Evolutionary conservation across 116 monocot species (phyloP).

Genomic region (Cymodocea nodosa): DNA sequence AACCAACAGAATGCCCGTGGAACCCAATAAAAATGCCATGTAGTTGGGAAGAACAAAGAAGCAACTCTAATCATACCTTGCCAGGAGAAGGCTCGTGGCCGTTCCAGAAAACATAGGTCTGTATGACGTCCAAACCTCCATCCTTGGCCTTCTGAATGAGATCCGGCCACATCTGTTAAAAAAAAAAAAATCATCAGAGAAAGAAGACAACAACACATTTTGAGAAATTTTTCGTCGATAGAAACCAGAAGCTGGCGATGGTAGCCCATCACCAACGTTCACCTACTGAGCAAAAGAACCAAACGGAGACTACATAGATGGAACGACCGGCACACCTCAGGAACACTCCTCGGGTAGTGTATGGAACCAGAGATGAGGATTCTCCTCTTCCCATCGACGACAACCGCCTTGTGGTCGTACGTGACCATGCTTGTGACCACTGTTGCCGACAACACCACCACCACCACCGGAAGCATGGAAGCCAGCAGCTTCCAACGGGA

Average conservation of each 20-base stretch:
- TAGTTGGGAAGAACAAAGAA: background rate
- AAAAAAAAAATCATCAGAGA: background rate
- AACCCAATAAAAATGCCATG: background rate
- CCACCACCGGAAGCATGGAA: slow-evolving; percentile 2
- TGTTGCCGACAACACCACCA: background rate
- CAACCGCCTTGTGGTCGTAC: slow-evolving; percentile 33
- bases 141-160: slow-evolving; percentile 44
- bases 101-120: slow-evolving; percentile 47
- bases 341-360: slow-evolving; percentile 36
- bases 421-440: slow-evolving; percentile 11
- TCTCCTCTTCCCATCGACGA: slow-evolving; percentile 29
- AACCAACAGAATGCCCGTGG: background rate
- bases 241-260: background rate
- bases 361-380: slow-evolving; percentile 43
- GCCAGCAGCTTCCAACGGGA: background rate
- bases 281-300: background rate
- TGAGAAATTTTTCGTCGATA: background rate
- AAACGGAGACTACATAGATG: background rate
- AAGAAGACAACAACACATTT: background rate
- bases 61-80: slow-evolving; percentile 9
- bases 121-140: slow-evolving; percentile 34
- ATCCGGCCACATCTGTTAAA: slow-evolving; percentile 39
- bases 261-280: no score
- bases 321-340: no score
- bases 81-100: slow-evolving; percentile 44